These are phyloP conservation scores for Phoenix dactylifera DNA, from an alignment of 176 grass and related monocot genomes.

Conservation along the genomic window DNA sequence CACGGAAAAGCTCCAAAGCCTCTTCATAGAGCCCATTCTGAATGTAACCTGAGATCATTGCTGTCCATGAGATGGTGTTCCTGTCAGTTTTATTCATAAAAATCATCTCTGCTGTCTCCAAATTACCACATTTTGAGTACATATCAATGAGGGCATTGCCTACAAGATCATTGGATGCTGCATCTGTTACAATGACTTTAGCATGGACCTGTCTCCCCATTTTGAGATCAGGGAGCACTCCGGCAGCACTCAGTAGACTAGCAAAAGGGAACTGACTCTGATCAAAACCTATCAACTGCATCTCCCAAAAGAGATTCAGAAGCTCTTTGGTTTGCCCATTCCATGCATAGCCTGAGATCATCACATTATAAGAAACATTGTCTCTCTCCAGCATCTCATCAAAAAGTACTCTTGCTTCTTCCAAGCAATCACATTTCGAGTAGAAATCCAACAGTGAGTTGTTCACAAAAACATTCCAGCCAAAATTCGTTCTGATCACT, in stretches of 20 bases:
- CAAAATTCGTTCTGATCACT: constrained; percentile 35
- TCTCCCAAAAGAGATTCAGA: constrained; percentile 49
- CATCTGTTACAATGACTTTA: constrained; percentile 37
- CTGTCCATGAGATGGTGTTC: constrained; percentile 46
- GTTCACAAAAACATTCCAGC: constrained; percentile 52
- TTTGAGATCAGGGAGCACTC: constrained; percentile 35
- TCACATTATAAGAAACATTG: constrained; percentile 73
- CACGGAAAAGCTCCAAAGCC: constrained; percentile 33
- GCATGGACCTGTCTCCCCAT: constrained; percentile 82
- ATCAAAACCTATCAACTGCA: constrained; percentile 41
- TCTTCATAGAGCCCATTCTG: constrained; percentile 47
- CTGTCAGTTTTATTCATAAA: constrained; percentile 38
- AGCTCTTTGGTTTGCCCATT: constrained; percentile 22
- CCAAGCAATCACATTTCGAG: constrained; percentile 51
- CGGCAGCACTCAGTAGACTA: constrained; percentile 58
- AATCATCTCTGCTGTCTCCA: constrained; percentile 29
- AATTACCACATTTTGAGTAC: constrained; percentile 58
- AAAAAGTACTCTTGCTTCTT: constrained; percentile 43
- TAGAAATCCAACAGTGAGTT: constrained; percentile 87
- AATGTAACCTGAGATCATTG: constrained; percentile 49
- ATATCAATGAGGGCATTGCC: constrained; percentile 65
- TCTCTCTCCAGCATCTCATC: constrained; percentile 58
- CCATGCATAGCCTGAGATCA: constrained; percentile 57
- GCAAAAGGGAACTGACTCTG: constrained; percentile 52
- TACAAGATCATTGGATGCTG: constrained; percentile 36